Evolutionary conservation across 331 rosid species (phyloP).

Genomic region (Malus hybrid): DNA sequence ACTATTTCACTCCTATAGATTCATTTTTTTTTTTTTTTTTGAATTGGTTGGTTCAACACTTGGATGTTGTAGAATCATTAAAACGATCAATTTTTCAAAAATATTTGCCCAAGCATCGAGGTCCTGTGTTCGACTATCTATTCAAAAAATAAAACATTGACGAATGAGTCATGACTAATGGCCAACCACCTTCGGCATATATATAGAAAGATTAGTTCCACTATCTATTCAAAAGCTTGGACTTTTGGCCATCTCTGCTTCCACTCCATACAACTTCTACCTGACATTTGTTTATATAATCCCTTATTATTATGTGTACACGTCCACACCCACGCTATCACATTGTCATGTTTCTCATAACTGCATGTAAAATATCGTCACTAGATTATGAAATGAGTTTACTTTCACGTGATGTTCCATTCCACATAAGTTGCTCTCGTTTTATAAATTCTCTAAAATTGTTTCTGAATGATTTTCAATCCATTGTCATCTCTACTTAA

Average conservation of each 20-base stretch:
- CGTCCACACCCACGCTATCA: too few species aligned
- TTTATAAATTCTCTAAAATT: background rate
- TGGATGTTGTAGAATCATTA: too few species aligned
- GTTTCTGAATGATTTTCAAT: background rate
- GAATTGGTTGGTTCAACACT: too few species aligned
- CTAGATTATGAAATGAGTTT: too few species aligned
- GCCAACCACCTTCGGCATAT: background rate
- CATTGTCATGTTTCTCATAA: background rate
- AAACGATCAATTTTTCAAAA: too few species aligned
- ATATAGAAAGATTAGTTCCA: background rate
- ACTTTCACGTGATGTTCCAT: too few species aligned
- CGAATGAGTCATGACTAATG: background rate
- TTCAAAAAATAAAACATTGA: too few species aligned
- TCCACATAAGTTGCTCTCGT: too few species aligned
- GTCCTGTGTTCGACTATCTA: too few species aligned
- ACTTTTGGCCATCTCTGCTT: background rate
- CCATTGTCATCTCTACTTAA: background rate
- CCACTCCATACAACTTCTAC: background rate
- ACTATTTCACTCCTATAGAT: background rate
- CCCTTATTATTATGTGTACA: too few species aligned
- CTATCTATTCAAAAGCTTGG: slow-evolving; percentile 1
- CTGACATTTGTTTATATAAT: background rate
- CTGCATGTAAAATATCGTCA: background rate
- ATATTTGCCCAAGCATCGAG: too few species aligned
- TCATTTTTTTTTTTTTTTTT: too few species aligned